phyloP scores from a whole-genome alignment of 306 rosid genomes.

The Acacia acuminata region DNA sequence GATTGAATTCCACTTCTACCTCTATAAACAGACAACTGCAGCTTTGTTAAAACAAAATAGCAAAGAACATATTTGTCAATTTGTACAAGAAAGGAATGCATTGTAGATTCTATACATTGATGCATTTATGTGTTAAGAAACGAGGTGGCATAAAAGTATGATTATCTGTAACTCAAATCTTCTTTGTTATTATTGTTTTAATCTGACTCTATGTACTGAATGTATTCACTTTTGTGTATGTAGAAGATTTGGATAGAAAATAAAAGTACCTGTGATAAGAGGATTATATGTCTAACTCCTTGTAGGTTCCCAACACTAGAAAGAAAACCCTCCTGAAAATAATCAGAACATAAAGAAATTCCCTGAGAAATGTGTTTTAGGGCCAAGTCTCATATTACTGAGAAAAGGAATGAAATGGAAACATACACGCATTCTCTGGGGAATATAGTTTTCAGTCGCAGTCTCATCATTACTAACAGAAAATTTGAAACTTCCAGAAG shows the following conservation, averaged over 20 bases:
- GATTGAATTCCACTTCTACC: constrained; percentile 75
- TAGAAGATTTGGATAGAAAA: background rate
- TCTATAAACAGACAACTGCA: constrained; percentile 90
- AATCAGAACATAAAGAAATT: constrained; percentile 23
- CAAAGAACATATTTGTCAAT: constrained; percentile 21
- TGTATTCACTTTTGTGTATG: background rate
- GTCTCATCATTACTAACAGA: background rate
- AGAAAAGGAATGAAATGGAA: background rate
- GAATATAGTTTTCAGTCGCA: background rate
- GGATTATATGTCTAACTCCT: constrained; percentile 78
- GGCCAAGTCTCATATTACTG: constrained; percentile 2
- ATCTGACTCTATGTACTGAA: background rate
- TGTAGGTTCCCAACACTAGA: constrained; percentile 62
- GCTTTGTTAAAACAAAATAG: constrained; percentile 60
- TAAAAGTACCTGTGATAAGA: constrained; percentile 78
- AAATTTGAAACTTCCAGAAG: no score
- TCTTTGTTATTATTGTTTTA: background rate
- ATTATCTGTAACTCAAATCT: background rate
- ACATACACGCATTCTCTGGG: background rate
- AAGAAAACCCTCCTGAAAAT: constrained; percentile 82
- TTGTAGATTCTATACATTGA: background rate
- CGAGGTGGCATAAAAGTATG: background rate
- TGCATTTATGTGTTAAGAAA: background rate
- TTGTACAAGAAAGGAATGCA: constrained; percentile 12
- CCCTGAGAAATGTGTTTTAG: background rate